phyloP scores from a whole-genome alignment of 345 rosid species.

The Salix suchowensis region DNA sequence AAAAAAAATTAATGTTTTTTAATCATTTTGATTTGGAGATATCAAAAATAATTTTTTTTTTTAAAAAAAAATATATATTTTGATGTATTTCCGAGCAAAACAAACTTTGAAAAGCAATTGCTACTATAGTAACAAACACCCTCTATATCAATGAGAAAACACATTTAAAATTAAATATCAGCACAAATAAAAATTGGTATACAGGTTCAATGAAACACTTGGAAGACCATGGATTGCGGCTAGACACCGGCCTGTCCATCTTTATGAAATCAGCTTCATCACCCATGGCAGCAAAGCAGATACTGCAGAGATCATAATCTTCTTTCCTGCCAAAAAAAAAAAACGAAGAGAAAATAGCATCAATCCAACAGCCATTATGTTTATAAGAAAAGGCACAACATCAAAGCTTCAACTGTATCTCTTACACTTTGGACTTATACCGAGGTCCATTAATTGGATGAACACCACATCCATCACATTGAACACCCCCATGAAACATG shows the following conservation, averaged over 20 bases:
- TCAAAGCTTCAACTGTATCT: neutral
- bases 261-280: conserved; percentile 56
- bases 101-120: no score
- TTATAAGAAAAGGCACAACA: neutral
- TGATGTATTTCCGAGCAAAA: no score
- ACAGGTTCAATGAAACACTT: conserved; percentile 40
- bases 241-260: conserved; percentile 57
- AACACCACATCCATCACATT: conserved; percentile 88
- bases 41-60: no score
- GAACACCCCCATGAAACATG: conserved; percentile 74
- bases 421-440: conserved; percentile 91
- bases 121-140: no score
- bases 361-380: neutral
- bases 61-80: no score
- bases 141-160: neutral
- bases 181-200: conserved; percentile 8
- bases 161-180: neutral
- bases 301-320: conserved; percentile 85
- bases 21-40: no score
- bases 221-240: conserved; percentile 22
- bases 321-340: conserved; percentile 49
- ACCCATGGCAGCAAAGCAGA: conserved; percentile 73
- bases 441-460: conserved; percentile 87
- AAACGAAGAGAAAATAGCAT: neutral
- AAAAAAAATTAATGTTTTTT: no score